Evolutionary conservation across 1,139 yeast genomes (phyloP), one percentile per base, ranked within the genome.

Genomic region (Nematodospora anomalae): DNA sequence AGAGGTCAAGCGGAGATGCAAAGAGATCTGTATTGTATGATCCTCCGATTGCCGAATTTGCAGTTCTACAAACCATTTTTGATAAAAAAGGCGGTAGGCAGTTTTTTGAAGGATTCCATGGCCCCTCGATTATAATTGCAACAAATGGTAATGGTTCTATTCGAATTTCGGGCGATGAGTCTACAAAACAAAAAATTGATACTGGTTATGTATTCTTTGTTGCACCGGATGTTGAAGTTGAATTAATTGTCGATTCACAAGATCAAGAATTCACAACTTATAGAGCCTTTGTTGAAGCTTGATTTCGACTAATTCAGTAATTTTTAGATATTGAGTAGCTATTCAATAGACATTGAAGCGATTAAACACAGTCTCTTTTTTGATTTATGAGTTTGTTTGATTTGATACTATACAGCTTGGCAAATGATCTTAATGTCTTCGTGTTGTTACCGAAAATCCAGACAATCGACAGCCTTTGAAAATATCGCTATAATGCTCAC

Each of bases 31-130:
- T 74, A 26, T 72, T 90, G 47, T 94, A 83, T 62, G 85, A 92
- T 58, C 99, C 99, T 16, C 99, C 99, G 44, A 92, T 92, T 57
- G 95, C 83, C 43, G 99, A 92, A 67, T 92, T 92, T 57, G 75
- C 96, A 3, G 97, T 92, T 15, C 74, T 94, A 54, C 92, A 87
- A 64, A 81, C 94, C 32, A 64, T 66, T 21, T 70, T 71, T 46
- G 76, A 74, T 39, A 57, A 65, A 29, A 55, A 67, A 6, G 74
- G 73, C 24, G 72, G 81, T 47, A 59, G 53, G 28, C 73, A 71
- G 47, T 45, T 50, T 3, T 76, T 80, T 51, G 77, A 78, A 36
- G 79, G 71, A 4, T 68, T 92, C 35, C 67, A 78, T 28, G 98
- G 98, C 32, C 97, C 98, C 47, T 86, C 96, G 31, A 83, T 94